Conservation (phyloP, 768 basidiomycete genomes). For the Collybia mongolica region DNA sequence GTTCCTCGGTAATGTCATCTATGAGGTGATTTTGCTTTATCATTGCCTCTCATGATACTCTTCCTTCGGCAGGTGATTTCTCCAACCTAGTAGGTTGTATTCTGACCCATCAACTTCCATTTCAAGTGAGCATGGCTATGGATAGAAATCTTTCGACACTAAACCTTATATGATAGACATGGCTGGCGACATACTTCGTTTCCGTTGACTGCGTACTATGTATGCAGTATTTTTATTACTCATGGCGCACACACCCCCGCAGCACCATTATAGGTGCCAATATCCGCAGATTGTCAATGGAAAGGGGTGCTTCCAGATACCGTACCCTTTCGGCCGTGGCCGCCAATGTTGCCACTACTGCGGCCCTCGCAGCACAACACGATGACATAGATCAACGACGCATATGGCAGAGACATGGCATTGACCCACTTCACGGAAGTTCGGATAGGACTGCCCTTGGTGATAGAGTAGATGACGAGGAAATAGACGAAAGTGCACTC, state of each 20-base stretch:
- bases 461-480: constrained; percentile 33
- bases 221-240: constrained; percentile 81
- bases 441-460: constrained; percentile 13
- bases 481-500: constrained; percentile 49
- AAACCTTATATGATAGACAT: constrained; percentile 53
- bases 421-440: constrained; percentile 20
- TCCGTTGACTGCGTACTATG: constrained; percentile 76
- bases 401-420: constrained; percentile 23
- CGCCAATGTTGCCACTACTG: constrained; percentile 70
- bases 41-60: constrained; percentile 1
- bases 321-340: constrained; percentile 69
- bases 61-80: constrained; percentile 64
- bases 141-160: constrained; percentile 7
- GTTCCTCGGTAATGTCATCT: constrained; percentile 68
- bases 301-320: constrained; percentile 58
- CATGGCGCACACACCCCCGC: constrained; percentile 36
- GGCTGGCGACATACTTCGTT: constrained; percentile 90
- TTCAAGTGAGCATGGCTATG: constrained; percentile 63
- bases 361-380: constrained; percentile 65
- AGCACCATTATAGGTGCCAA: constrained; percentile 39
- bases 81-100: constrained; percentile 92
- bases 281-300: constrained; percentile 47
- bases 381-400: constrained; percentile 41
- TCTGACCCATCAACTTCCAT: constrained; percentile 90
- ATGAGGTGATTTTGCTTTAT: constrained; percentile 1